A percentile compares a stretch with the other conserved stretches of the same genome.
phyloP scores from a whole-genome alignment of 495 filamentous ascomycete species.

The Xylaria bambusicola region DNA sequence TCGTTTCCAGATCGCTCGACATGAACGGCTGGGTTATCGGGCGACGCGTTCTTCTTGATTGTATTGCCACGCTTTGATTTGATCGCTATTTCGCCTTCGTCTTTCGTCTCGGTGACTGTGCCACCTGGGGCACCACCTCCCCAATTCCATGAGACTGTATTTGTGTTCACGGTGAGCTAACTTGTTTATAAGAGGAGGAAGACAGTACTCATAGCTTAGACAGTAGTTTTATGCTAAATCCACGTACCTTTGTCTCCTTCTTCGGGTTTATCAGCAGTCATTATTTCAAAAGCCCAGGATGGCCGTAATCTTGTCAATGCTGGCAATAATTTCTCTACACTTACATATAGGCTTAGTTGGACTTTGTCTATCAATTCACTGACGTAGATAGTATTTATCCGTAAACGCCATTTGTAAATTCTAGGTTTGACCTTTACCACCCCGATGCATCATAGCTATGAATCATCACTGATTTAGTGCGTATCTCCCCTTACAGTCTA shows the following conservation, averaged over 20 bases:
- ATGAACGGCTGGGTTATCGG: conserved; percentile 60
- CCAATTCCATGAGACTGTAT: conserved; percentile 62
- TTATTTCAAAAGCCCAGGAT: not conserved
- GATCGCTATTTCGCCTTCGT: conserved; percentile 58
- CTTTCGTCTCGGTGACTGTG: conserved; percentile 58
- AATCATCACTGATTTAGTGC: conserved; percentile 27
- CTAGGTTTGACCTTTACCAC: too few relatives aligned
- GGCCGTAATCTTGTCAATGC: conserved; percentile 10
- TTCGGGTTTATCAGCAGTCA: conserved; percentile 14
- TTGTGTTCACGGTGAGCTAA: not conserved
- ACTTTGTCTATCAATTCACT: too few relatives aligned
- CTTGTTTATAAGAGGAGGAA: not conserved
- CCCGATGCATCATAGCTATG: conserved; percentile 28
- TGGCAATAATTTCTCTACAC: too few relatives aligned
- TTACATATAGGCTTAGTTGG: too few relatives aligned
- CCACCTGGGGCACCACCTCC: conserved; percentile 53
- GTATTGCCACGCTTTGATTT: conserved; percentile 62
- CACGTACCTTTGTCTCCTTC: conserved; percentile 30
- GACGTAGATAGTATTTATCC: too few relatives aligned
- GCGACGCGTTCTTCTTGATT: conserved; percentile 59
- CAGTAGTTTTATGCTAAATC: not conserved
- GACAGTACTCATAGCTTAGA: not conserved
- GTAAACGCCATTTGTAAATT: too few relatives aligned
- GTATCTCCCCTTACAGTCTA: not conserved
- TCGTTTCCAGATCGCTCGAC: conserved; percentile 61